Base-by-base conservation (phyloP, 305 asterid genomes). In the Solanum hybrid region DNA sequence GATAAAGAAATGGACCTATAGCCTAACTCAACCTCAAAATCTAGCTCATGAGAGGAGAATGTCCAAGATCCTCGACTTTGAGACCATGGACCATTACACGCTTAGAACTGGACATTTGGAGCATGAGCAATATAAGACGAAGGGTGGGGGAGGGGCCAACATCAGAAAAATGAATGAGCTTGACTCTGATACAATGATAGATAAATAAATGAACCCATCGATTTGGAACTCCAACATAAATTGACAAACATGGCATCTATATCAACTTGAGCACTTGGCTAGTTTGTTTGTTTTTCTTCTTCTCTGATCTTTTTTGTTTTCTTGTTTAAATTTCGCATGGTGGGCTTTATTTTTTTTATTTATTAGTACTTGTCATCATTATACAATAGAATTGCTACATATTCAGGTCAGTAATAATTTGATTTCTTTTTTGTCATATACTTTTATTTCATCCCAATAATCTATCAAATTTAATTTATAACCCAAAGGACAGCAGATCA, bases 291-390 rank as follows among this genome's bases (percentile, higher is more conserved):
- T 40, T 27, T 42, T 60, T 60, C 71, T 42, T 8, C 32, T 40
- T 27, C 37, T 81, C 10, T 82, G 38, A 78, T 78, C 19, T 17
- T 19, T 77, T 40, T 81, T 81, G 86, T 81, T 82, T 82, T 82
- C 38, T 45, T 45, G 26, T 81, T 81, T 78, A 78, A 27, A 79
- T 79, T 79, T 26, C 60, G 15, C 36, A 3, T 26, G 66, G 66
- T 80, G 86, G 86, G 66, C 86, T 81, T 81, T 82, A 36, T 17
- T 27, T 45, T 45, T 1, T 9, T 45, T 45, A 22, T 84, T 84
- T 82, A 29, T 51, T 51, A 51, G 14, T 84, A 84, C 75, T 17
- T 84, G 87, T 84, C 73, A 51, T 84, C 31, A 51, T 84, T 84
- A 26, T 19, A 32, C 40, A 51, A 51, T 84, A 45, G 87, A 82